Percentiles rank a stretch among this genome's conserved stretches.
These are phyloP conservation scores for Cyphellophora attinorum DNA, from an alignment of 2,329 filamentous ascomycete genomes.

Conservation along the genomic window DNA sequence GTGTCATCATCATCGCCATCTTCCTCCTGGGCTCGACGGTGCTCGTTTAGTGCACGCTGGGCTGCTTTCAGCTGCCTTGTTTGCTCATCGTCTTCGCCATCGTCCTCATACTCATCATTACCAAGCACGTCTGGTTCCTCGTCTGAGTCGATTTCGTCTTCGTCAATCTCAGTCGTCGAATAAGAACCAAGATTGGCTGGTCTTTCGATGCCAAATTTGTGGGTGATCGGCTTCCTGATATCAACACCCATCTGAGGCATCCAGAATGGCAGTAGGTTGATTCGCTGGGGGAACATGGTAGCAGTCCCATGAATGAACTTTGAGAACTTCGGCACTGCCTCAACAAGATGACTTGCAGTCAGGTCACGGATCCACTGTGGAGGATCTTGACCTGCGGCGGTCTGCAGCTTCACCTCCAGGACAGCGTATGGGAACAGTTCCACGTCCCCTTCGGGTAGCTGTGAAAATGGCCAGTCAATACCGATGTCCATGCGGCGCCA, in stretches of 20 bases:
- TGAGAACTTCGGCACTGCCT: conserved; percentile 98
- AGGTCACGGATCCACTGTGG: conserved; percentile 95
- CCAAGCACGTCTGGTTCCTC: conserved; percentile 42
- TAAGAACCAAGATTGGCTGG: conserved; percentile 65
- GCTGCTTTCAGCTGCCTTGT: conserved; percentile 38
- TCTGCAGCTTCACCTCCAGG: conserved; percentile 94
- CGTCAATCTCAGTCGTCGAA: conserved; percentile 66
- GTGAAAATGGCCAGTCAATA: conserved; percentile 87
- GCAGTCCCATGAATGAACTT: conserved; percentile 98
- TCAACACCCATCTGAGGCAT: conserved; percentile 97
- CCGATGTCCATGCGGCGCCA: conserved; percentile 98
- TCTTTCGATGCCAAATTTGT: conserved; percentile 83
- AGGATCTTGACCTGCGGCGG: conserved; percentile 86
- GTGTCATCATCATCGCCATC: conserved; percentile 24
- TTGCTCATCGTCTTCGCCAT: conserved; percentile 25
- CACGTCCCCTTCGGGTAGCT: conserved; percentile 74
- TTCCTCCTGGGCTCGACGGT: conserved; percentile 28
- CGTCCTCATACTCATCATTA: conserved; percentile 20
- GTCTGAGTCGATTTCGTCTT: conserved; percentile 62
- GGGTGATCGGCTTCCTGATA: conserved; percentile 83
- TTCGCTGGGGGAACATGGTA: conserved; percentile 73
- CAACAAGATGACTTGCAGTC: conserved; percentile 85
- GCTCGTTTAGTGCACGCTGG: conserved; percentile 40
- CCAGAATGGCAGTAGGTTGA: conserved; percentile 91
- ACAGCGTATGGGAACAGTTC: conserved; percentile 93